Percentiles rank a stretch among this genome's conserved stretches.
Conservation (phyloP, 306 rosid species). For the Malus fusca region DNA sequence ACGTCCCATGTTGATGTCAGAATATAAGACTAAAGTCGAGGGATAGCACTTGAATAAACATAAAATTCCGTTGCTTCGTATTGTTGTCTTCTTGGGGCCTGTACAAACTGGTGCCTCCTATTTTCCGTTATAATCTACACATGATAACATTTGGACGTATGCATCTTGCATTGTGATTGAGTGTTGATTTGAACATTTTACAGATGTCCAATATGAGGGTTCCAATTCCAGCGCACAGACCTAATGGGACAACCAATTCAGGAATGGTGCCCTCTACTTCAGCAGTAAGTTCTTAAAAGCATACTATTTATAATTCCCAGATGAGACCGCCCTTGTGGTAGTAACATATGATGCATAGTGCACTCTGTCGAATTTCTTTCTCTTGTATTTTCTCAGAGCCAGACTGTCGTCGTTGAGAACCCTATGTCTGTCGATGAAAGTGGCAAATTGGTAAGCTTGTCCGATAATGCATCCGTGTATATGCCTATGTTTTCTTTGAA, state of each 20-base stretch:
- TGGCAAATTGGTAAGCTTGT: slow-evolving; percentile 74
- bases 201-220: slow-evolving; percentile 67
- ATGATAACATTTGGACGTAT: neutral
- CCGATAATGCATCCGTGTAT: neutral
- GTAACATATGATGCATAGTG: slow-evolving; percentile 1
- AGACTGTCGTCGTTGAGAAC: slow-evolving; percentile 94
- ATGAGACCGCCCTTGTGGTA: neutral
- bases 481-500: neutral
- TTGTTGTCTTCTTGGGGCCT: neutral
- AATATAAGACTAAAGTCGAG: neutral
- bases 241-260: slow-evolving; percentile 54
- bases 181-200: neutral
- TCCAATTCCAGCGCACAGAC: slow-evolving; percentile 75
- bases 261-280: slow-evolving; percentile 68
- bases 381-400: slow-evolving; percentile 47
- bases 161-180: too few relatives aligned
- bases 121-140: neutral
- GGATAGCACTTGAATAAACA: too few relatives aligned
- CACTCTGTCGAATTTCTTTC: neutral
- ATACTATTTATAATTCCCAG: neutral
- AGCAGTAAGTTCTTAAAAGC: slow-evolving; percentile 43
- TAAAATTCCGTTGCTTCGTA: neutral
- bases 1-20: neutral
- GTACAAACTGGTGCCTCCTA: neutral
- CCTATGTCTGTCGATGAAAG: slow-evolving; percentile 92